phyloP scores from a whole-genome alignment of 2,329 filamentous ascomycete species.

The Plenodomus lindquistii region DNA sequence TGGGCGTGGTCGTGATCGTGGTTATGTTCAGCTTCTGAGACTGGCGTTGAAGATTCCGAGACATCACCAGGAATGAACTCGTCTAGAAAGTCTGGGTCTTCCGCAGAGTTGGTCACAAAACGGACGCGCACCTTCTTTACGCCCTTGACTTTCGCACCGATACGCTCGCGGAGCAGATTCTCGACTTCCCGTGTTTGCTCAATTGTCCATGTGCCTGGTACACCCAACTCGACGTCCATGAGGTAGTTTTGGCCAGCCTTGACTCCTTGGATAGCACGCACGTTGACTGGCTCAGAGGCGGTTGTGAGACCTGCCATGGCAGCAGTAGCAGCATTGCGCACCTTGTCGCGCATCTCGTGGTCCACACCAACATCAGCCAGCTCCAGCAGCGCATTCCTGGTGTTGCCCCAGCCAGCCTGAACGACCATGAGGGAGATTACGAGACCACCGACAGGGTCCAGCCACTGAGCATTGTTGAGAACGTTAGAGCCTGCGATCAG shows the following conservation, averaged over 20 bases:
- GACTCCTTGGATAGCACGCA: conserved; percentile 81
- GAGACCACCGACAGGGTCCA: conserved; percentile 91
- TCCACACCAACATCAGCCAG: conserved; percentile 91
- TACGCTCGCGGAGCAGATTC: conserved; percentile 68
- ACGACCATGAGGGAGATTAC: conserved; percentile 94
- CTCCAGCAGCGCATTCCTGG: conserved; percentile 78
- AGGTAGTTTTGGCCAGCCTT: conserved; percentile 98
- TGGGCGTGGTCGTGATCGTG: conserved; percentile 36
- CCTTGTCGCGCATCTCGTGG: conserved; percentile 74
- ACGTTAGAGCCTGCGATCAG: conserved; percentile 90
- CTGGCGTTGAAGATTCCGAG: conserved; percentile 34
- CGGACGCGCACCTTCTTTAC: conserved; percentile 82
- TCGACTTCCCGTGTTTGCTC: conserved; percentile 72
- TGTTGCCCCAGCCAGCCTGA: conserved; percentile 86
- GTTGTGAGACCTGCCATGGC: conserved; percentile 45
- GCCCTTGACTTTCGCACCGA: conserved; percentile 79
- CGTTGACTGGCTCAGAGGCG: conserved; percentile 63
- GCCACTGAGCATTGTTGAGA: conserved; percentile 82
- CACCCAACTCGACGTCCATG: conserved; percentile 83
- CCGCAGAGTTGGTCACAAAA: conserved; percentile 72
- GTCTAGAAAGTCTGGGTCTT: conserved; percentile 66
- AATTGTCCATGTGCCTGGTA: conserved; percentile 77
- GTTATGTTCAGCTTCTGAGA: conserved; percentile 33
- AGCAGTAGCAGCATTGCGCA: conserved; percentile 64
- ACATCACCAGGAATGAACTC: conserved; percentile 58